These are phyloP conservation scores for Fomitopsis schrenkii DNA, from an alignment of 1,284 basidiomycete genomes.

Conservation along the genomic window DNA sequence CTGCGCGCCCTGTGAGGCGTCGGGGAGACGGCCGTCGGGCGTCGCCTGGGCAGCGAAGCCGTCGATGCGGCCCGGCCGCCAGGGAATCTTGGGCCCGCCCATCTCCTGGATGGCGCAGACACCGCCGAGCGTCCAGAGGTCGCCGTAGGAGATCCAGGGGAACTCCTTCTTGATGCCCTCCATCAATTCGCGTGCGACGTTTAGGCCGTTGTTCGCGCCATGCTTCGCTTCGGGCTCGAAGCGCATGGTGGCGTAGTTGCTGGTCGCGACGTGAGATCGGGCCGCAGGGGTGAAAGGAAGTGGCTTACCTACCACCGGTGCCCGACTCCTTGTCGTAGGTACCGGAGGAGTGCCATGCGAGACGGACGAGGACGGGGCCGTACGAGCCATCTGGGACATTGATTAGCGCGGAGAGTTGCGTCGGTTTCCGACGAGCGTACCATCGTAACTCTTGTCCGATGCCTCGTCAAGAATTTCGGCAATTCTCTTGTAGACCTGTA, in stretches of 20 bases:
- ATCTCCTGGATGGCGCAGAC: constrained; percentile 86
- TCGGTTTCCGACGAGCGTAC: constrained; percentile 38
- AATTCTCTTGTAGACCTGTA: constrained; percentile 83
- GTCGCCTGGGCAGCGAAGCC: constrained; percentile 75
- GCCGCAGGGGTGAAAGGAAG: constrained; percentile 4
- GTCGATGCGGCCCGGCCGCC: constrained; percentile 88
- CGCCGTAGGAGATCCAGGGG: constrained; percentile 92
- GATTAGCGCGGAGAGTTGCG: not conserved
- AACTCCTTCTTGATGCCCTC: constrained; percentile 85
- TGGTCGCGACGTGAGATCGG: constrained; percentile 23
- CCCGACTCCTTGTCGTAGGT: constrained; percentile 87
- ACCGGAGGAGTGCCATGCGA: constrained; percentile 92
- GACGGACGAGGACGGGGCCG: constrained; percentile 87
- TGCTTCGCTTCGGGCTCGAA: constrained; percentile 85
- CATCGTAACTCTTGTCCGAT: constrained; percentile 70
- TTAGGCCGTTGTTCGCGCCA: constrained; percentile 85
- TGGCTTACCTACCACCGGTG: constrained; percentile 78
- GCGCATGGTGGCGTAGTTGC: constrained; percentile 95
- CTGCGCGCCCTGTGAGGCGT: constrained; percentile 79
- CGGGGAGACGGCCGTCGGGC: constrained; percentile 94
- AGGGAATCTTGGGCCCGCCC: constrained; percentile 79
- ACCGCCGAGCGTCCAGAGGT: constrained; percentile 91
- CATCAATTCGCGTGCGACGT: constrained; percentile 81
- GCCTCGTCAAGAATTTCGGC: constrained; percentile 75
- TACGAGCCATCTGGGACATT: constrained; percentile 76